phyloP scores from a whole-genome alignment of 768 basidiomycete genomes.

The Vishniacozyma victoriae region DNA sequence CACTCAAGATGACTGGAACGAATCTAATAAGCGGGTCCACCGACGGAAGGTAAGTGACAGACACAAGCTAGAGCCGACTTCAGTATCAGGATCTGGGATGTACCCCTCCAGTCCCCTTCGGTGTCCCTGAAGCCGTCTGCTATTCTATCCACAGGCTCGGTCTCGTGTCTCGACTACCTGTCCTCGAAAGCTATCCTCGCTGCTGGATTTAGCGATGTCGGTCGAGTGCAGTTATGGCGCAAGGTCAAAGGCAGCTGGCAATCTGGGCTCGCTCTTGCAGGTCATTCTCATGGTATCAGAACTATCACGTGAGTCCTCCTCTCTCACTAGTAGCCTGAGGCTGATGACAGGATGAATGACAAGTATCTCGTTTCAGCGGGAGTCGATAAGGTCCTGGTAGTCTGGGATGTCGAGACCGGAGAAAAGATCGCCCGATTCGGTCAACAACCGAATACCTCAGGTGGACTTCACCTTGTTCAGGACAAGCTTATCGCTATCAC shows the following conservation, averaged over 20 bases:
- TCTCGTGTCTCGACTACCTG: slow-evolving; percentile 81
- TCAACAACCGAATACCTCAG: slow-evolving; percentile 86
- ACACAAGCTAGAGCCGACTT: neutral
- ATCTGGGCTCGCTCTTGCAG: slow-evolving; percentile 32
- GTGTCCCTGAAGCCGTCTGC: slow-evolving; percentile 60
- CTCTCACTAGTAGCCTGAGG: neutral
- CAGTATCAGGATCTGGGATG: slow-evolving; percentile 80
- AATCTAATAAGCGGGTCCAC: slow-evolving; percentile 82
- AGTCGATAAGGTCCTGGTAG: slow-evolving; percentile 65
- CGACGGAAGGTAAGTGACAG: slow-evolving; percentile 55
- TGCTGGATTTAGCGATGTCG: slow-evolving; percentile 87
- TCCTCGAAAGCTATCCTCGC: slow-evolving; percentile 84
- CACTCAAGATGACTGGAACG: slow-evolving; percentile 64
- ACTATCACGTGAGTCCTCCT: slow-evolving; percentile 58
- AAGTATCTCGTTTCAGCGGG: slow-evolving; percentile 81
- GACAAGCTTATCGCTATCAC: slow-evolving; percentile 85
- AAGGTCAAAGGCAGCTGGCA: slow-evolving; percentile 68
- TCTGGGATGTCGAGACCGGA: slow-evolving; percentile 60
- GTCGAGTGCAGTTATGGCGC: slow-evolving; percentile 82
- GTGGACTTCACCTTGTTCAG: slow-evolving; percentile 75
- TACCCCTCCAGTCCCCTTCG: slow-evolving; percentile 51
- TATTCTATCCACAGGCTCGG: slow-evolving; percentile 57
- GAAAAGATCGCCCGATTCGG: slow-evolving; percentile 85
- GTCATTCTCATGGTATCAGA: slow-evolving; percentile 78
- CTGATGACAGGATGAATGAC: slow-evolving; percentile 55